phyloP scores from a whole-genome alignment of 2,329 filamentous ascomycete genomes.

The Colletotrichum gloeosporioides region DNA sequence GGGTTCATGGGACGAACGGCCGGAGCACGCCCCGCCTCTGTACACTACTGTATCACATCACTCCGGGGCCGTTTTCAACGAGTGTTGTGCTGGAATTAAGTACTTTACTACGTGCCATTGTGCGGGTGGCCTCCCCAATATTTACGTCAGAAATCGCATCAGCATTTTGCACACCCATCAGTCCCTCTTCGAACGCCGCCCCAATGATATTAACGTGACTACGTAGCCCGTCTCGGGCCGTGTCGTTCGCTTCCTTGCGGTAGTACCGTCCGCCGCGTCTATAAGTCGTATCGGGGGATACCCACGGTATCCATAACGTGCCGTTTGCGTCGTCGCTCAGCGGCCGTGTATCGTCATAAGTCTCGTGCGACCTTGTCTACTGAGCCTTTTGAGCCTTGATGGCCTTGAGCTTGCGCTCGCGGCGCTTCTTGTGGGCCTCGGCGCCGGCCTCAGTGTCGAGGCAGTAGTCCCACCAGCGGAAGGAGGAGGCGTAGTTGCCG shows the following conservation, averaged over 20 bases:
- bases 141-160: constrained; percentile 15
- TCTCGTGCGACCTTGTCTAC: constrained; percentile 42
- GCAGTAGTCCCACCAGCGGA: constrained; percentile 98
- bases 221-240: neutral
- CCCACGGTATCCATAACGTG: neutral
- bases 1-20: neutral
- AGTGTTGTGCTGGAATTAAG: constrained; percentile 11
- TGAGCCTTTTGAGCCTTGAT: constrained; percentile 73
- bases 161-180: constrained; percentile 6
- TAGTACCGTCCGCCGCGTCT: constrained; percentile 4
- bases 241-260: constrained; percentile 13
- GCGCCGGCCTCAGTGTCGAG: constrained; percentile 93
- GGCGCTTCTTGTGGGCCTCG: constrained; percentile 83
- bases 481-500: constrained; percentile 96
- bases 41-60: neutral
- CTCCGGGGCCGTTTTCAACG: neutral
- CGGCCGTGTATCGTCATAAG: neutral
- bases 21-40: neutral
- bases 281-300: constrained; percentile 9
- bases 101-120: constrained; percentile 21
- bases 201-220: constrained; percentile 22
- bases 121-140: constrained; percentile 13
- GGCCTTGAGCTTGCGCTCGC: constrained; percentile 75
- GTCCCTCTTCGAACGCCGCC: constrained; percentile 21
- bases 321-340: neutral